phyloP scores from a whole-genome alignment of 2,329 filamentous ascomycete genomes.

The Phialophora chinensis region DNA sequence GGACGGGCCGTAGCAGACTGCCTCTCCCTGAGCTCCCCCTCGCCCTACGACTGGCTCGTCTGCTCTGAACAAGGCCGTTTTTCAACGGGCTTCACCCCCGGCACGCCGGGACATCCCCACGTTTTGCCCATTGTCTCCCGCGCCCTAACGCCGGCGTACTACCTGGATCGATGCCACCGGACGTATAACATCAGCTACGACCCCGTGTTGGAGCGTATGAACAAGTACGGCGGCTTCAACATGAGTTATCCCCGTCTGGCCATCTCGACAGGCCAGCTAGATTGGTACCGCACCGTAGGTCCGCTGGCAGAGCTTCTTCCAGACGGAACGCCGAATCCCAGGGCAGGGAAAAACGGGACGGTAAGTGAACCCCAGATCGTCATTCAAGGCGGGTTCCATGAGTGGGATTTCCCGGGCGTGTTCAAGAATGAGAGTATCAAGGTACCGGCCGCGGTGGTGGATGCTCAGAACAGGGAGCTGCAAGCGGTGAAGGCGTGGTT shows the following conservation, averaged over 20 bases:
- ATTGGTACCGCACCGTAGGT: constrained; percentile 78
- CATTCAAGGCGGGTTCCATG: constrained; percentile 74
- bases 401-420: constrained; percentile 64
- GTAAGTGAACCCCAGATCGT: constrained; percentile 72
- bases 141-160: constrained; percentile 67
- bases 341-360: constrained; percentile 53
- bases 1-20: constrained; percentile 5
- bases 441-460: constrained; percentile 13
- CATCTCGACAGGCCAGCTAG: constrained; percentile 75
- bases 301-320: constrained; percentile 61
- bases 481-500: constrained; percentile 23
- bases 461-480: constrained; percentile 20
- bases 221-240: constrained; percentile 75
- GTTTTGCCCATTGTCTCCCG: constrained; percentile 72
- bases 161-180: constrained; percentile 65
- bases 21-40: background rate
- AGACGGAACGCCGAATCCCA: constrained; percentile 8
- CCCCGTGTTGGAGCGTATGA: constrained; percentile 69
- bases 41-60: constrained; percentile 1
- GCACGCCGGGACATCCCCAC: constrained; percentile 12
- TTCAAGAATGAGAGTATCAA: constrained; percentile 10
- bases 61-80: constrained; percentile 19
- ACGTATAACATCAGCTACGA: constrained; percentile 71
- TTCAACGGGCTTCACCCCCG: constrained; percentile 18
- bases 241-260: constrained; percentile 78